Percentiles rank a stretch among this genome's conserved stretches.
phyloP scores from a whole-genome alignment of 495 filamentous ascomycete species.

The Aspergillus sclerotioniger region DNA sequence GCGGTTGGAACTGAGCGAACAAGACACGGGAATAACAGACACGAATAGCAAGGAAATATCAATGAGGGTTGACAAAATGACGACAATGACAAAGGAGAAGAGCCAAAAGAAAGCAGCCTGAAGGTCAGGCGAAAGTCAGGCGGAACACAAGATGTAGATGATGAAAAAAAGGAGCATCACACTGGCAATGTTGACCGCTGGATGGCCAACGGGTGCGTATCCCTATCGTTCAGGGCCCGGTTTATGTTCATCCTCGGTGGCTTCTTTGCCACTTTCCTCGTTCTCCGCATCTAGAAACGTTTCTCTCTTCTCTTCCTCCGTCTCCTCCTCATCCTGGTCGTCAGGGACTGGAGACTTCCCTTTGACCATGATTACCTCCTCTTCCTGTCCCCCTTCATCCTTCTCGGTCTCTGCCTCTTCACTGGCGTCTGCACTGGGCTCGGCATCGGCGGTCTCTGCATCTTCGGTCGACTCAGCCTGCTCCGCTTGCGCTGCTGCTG shows the following conservation, averaged over 20 bases:
- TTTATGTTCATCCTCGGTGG: conserved; percentile 1
- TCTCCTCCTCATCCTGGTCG: conserved; percentile 1
- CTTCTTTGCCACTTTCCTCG: conserved; percentile 8
- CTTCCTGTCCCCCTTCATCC: background rate
- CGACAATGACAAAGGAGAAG: background rate
- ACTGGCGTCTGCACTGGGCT: background rate
- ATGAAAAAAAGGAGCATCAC: background rate
- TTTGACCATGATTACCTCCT: conserved; percentile 5
- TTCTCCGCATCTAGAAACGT: background rate
- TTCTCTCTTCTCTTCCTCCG: conserved; percentile 2
- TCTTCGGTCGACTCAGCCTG: conserved; percentile 10
- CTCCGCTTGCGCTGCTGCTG: conserved; percentile 29
- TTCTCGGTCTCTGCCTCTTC: background rate
- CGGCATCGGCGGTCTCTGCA: conserved; percentile 7
- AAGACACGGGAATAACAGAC: background rate
- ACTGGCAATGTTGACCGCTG: background rate
- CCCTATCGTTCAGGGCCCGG: conserved; percentile 5
- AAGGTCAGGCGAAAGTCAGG: background rate
- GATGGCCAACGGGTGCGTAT: background rate
- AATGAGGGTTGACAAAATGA: background rate
- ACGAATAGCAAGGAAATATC: conserved; percentile 1
- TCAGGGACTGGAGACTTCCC: conserved; percentile 11
- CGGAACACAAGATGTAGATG: conserved; percentile 1
- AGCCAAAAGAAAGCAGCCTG: conserved; percentile 2
- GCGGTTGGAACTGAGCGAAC: background rate